Evolutionary conservation across 2,329 filamentous ascomycete species (phyloP).

Genomic region (Ramularia endophylla): DNA sequence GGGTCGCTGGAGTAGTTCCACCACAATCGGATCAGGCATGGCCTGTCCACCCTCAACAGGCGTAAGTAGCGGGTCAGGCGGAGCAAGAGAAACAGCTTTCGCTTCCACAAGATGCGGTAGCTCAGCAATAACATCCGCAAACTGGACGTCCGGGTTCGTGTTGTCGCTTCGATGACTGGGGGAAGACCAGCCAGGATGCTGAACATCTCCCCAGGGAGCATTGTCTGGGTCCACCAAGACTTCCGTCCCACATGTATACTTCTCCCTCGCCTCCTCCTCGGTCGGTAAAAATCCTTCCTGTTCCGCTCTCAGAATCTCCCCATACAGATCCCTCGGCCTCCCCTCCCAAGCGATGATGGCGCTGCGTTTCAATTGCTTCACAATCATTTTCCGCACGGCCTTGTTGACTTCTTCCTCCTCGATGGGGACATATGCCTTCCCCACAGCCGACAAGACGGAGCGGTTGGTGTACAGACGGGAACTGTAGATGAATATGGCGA

Average conservation of each 20-base stretch:
- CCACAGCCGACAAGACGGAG: conserved; percentile 72
- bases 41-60: conserved; percentile 30
- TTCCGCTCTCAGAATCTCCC: conserved; percentile 28
- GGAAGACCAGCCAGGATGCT: conserved; percentile 84
- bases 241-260: conserved; percentile 26
- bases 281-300: conserved; percentile 22
- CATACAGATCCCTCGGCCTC: conserved; percentile 55
- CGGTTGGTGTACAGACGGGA: conserved; percentile 83
- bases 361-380: conserved; percentile 65
- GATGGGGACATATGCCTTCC: conserved; percentile 78
- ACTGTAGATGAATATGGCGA: conserved; percentile 71
- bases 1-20: conserved; percentile 65
- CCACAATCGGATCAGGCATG: conserved; percentile 40
- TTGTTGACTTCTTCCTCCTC: conserved; percentile 77
- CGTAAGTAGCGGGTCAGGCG: conserved; percentile 45
- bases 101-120: conserved; percentile 87
- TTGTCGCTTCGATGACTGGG: conserved; percentile 53
- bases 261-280: conserved; percentile 17
- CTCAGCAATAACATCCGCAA: conserved; percentile 72
- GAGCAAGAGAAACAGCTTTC: conserved; percentile 81
- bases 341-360: conserved; percentile 76
- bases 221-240: conserved; percentile 37
- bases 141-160: conserved; percentile 76
- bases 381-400: conserved; percentile 69
- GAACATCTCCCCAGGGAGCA: conserved; percentile 73